Evolutionary conservation across 2,329 filamentous ascomycete species (phyloP).

Genomic region (Gliomastix tumulicola): DNA sequence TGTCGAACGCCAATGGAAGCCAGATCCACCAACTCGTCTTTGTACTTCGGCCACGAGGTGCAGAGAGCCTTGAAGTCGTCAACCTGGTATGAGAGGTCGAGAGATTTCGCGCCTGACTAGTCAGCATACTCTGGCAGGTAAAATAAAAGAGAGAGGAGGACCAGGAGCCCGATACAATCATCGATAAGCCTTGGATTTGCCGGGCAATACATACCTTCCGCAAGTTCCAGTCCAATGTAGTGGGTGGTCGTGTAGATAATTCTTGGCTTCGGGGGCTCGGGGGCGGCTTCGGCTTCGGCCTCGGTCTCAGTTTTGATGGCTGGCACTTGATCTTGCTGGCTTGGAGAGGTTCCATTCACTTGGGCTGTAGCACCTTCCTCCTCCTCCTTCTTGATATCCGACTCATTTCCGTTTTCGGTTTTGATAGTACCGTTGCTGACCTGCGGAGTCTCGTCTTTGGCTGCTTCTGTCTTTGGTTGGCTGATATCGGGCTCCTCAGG

Average conservation of each 20-base stretch:
- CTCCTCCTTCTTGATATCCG: not conserved
- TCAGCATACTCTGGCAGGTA: slow-evolving; percentile 19
- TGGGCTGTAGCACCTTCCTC: slow-evolving; percentile 17
- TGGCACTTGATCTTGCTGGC: too few relatives aligned
- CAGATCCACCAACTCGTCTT: slow-evolving; percentile 56
- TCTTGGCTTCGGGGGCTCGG: slow-evolving; percentile 10
- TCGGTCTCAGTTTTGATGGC: slow-evolving; percentile 10
- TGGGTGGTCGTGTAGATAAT: slow-evolving; percentile 85
- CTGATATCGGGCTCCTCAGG: slow-evolving; percentile 8
- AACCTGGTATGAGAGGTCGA: slow-evolving; percentile 77
- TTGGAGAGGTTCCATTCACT: slow-evolving; percentile 21
- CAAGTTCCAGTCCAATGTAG: slow-evolving; percentile 83
- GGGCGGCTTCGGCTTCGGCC: not conserved
- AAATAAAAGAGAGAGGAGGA: not conserved
- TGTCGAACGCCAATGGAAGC: slow-evolving; percentile 71
- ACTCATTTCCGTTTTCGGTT: slow-evolving; percentile 9
- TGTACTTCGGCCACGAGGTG: slow-evolving; percentile 66
- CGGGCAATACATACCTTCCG: slow-evolving; percentile 51
- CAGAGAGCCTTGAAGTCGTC: slow-evolving; percentile 82
- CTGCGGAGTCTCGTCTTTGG: slow-evolving; percentile 32
- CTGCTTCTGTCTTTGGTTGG: slow-evolving; percentile 22
- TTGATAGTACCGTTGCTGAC: not conserved
- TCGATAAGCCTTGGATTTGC: too few relatives aligned
- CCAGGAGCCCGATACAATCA: too few relatives aligned
- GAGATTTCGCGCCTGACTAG: slow-evolving; percentile 54